Conservation (phyloP, 768 basidiomycete genomes). For the Mycena galopus region DNA sequence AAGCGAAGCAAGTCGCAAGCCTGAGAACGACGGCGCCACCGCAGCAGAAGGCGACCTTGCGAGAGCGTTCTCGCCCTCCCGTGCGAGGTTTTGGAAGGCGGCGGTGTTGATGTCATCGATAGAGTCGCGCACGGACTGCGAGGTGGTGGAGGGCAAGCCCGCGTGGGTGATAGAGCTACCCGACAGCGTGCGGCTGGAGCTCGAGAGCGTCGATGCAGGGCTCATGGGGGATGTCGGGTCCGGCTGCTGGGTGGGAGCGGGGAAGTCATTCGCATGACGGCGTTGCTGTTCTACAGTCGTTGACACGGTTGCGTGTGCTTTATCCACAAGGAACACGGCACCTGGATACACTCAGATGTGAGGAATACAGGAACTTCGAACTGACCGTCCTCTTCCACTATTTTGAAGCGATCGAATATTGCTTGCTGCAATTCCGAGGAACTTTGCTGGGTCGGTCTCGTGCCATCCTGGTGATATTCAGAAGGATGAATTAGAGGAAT, state of each 20-base stretch:
- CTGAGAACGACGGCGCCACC: constrained; percentile 70
- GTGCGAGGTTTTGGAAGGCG: constrained; percentile 53
- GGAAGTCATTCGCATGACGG: background rate
- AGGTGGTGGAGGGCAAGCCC: constrained; percentile 29
- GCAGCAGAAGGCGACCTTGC: constrained; percentile 11
- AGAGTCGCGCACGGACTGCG: constrained; percentile 52
- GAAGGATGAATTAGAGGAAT: background rate
- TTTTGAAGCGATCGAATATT: background rate
- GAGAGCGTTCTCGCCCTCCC: constrained; percentile 34
- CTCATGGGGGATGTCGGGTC: constrained; percentile 37
- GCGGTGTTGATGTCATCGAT: constrained; percentile 59
- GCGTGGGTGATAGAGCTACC: constrained; percentile 49
- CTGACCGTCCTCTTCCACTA: background rate
- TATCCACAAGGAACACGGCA: no score
- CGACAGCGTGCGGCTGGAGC: constrained; percentile 28
- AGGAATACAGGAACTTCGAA: background rate
- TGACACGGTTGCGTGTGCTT: no score
- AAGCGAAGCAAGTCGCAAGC: constrained; percentile 77
- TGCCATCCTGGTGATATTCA: background rate
- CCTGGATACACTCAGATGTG: no score
- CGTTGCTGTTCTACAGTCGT: background rate
- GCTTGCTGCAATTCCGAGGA: background rate
- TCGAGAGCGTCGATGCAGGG: constrained; percentile 25
- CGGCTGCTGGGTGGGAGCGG: no score
- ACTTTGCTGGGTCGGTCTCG: background rate